Evolutionary conservation across 2,329 filamentous ascomycete species (phyloP), one percentile per base, ranked within the genome.

Genomic region (Phialophora macrospora): DNA sequence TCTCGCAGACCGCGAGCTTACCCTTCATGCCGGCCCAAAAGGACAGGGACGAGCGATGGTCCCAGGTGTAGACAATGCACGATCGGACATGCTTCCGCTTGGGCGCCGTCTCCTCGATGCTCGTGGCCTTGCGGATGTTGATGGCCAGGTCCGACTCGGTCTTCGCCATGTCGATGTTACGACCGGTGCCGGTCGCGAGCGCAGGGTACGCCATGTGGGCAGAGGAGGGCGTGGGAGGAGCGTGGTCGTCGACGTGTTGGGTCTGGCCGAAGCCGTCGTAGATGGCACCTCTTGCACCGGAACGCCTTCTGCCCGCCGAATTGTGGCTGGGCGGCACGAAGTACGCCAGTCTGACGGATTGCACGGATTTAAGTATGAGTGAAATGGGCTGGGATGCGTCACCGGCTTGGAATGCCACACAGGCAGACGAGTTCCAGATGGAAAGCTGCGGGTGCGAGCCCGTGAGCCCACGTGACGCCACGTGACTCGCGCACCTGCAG

Each of bases 61-160:
- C 95, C 95, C 95, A 99, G 65, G 94, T 98, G 79, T 98, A 98
- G 54, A 99, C 94, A 74, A 99, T 99, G 77, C 92, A 96, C 78
- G 91, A 93, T 76, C 95, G 91, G 65, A 99, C 95, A 90, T 99
- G 95, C 81, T 99, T 99, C 67, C 86, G 64, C 46, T 72, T 72
- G 22, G 71, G 71, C 3, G 71, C 86, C 86, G 74, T 70, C 55
- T 69, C 56, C 32, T 61, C 83, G 71, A 87, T 86, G 74, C 84
- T 87, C 17, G 87, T 89, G 41, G 87, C 87, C 79, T 89, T 89
- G 74, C 85, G 85, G 76, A 89, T 88, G 77, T 88, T 87, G 75
- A 87, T 85, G 74, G 85, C 82, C 70, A 89, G 81, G 75, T 89
- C 86, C 55, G 85, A 81, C 77, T 89, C 87, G 72, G 87, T 85